Evolutionary conservation across 164 flowering plant genomes (phyloP).

Genomic region (Aristolochia contorta): DNA sequence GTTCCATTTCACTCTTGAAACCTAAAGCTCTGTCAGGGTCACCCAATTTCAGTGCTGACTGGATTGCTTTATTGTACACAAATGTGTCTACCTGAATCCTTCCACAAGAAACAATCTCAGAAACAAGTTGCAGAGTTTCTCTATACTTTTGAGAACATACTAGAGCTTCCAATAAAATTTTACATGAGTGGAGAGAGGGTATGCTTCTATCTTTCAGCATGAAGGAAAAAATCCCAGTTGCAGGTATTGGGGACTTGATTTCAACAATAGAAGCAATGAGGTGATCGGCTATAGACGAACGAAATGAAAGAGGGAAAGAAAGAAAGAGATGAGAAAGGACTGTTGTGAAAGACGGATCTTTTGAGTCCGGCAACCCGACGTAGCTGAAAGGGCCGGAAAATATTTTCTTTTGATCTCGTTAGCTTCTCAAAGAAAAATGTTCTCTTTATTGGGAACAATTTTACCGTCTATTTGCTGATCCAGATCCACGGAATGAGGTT

Average conservation of each 20-base stretch:
- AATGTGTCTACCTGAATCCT: constrained; percentile 29
- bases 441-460: too few relatives aligned
- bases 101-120: constrained; percentile 12
- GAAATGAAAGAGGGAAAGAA: not conserved
- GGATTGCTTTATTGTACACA: constrained; percentile 54
- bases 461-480: too few relatives aligned
- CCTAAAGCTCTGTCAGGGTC: constrained; percentile 37
- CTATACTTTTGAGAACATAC: constrained; percentile 1
- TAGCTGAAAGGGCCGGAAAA: too few relatives aligned
- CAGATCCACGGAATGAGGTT: too few relatives aligned
- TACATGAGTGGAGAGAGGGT: constrained; percentile 1
- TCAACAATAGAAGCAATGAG: constrained; percentile 3
- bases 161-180: constrained; percentile 4
- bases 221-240: constrained; percentile 2
- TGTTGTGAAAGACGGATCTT: too few relatives aligned
- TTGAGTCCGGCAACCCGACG: too few relatives aligned
- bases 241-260: constrained; percentile 1
- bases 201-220: not conserved
- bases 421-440: too few relatives aligned
- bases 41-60: constrained; percentile 53
- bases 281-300: not conserved
- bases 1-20: constrained; percentile 36
- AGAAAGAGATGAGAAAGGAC: not conserved
- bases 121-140: constrained; percentile 2
- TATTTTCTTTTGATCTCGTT: too few relatives aligned